Evolutionary conservation across 495 filamentous ascomycete genomes (phyloP).

Genomic region (Daldinia decipiens): DNA sequence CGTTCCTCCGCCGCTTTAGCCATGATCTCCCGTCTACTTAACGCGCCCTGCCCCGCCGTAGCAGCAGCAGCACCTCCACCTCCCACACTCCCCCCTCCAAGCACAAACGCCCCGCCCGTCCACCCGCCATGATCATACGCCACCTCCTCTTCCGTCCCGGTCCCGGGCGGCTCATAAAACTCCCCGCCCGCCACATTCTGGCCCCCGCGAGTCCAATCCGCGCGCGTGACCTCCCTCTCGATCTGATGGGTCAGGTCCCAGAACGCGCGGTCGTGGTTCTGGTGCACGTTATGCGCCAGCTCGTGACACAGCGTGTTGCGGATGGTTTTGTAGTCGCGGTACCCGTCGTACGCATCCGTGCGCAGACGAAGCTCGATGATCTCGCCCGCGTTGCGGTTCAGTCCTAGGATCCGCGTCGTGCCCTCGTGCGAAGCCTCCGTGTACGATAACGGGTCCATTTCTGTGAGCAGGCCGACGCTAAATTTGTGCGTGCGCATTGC

Average conservation of each 20-base stretch:
- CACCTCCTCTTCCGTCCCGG: constrained; percentile 63
- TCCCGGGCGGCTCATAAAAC: constrained; percentile 66
- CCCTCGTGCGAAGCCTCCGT: constrained; percentile 73
- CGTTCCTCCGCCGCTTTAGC: constrained; percentile 81
- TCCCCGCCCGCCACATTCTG: constrained; percentile 70
- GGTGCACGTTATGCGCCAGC: constrained; percentile 88
- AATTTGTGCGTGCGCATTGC: constrained; percentile 87
- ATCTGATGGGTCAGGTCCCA: constrained; percentile 88
- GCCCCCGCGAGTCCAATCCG: constrained; percentile 79
- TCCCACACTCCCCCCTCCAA: constrained; percentile 65
- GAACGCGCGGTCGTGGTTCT: constrained; percentile 84
- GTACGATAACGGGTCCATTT: constrained; percentile 91
- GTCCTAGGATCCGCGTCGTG: constrained; percentile 77
- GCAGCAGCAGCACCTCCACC: constrained; percentile 50
- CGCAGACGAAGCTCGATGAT: constrained; percentile 90
- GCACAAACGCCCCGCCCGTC: constrained; percentile 86
- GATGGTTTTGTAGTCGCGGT: constrained; percentile 88
- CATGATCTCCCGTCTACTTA: constrained; percentile 72
- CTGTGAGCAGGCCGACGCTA: constrained; percentile 86
- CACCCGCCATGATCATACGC: constrained; percentile 82
- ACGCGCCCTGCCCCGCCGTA: constrained; percentile 30
- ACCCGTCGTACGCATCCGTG: constrained; percentile 95
- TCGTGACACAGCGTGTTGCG: constrained; percentile 94
- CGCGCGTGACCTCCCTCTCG: constrained; percentile 83
- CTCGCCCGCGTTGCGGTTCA: constrained; percentile 89